These are phyloP conservation scores for Candida tammaniensis DNA, from an alignment of 805 yeast species.

Conservation along the genomic window DNA sequence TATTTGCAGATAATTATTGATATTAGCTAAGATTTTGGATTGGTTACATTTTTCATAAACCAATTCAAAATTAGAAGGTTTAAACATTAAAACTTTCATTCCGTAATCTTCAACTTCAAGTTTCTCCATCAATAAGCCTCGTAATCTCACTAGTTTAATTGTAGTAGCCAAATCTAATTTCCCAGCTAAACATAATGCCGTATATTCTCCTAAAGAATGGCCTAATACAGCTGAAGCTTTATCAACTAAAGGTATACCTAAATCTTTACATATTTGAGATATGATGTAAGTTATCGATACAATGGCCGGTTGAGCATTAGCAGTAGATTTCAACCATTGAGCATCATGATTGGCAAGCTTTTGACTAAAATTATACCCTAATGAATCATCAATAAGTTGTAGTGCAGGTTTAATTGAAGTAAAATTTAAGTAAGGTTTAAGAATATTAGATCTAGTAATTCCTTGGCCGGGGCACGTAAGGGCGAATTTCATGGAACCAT, in stretches of 20 bases:
- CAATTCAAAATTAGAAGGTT: conserved; percentile 18
- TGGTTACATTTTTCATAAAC: conserved; percentile 18
- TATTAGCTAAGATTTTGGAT: conserved; percentile 42
- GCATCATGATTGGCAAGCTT: conserved; percentile 15
- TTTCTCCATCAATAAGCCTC: conserved; percentile 45
- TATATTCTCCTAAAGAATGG: conserved; percentile 52
- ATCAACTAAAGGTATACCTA: conserved; percentile 18
- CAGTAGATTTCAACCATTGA: conserved; percentile 30
- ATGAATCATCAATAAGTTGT: conserved; percentile 20
- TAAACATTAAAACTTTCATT: conserved; percentile 35
- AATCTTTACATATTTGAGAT: conserved; percentile 17
- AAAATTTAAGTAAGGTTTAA: conserved; percentile 17
- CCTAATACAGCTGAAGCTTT: conserved; percentile 32
- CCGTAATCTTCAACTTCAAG: conserved; percentile 18
- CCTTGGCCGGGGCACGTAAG: conserved; percentile 39
- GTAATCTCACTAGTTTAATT: conserved; percentile 39
- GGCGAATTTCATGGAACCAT: conserved; percentile 17
- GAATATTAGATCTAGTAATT: conserved; percentile 17
- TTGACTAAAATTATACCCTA: conserved; percentile 20
- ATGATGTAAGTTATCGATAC: conserved; percentile 39
- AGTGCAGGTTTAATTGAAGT: conserved; percentile 9
- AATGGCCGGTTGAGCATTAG: conserved; percentile 55
- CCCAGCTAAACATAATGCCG: conserved; percentile 41
- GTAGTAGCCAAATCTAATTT: conserved; percentile 31
- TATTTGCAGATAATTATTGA: conserved; percentile 41